These are phyloP conservation scores for Oryza meyeriana DNA, from an alignment of 176 grass and related monocot genomes.

Conservation along the genomic window DNA sequence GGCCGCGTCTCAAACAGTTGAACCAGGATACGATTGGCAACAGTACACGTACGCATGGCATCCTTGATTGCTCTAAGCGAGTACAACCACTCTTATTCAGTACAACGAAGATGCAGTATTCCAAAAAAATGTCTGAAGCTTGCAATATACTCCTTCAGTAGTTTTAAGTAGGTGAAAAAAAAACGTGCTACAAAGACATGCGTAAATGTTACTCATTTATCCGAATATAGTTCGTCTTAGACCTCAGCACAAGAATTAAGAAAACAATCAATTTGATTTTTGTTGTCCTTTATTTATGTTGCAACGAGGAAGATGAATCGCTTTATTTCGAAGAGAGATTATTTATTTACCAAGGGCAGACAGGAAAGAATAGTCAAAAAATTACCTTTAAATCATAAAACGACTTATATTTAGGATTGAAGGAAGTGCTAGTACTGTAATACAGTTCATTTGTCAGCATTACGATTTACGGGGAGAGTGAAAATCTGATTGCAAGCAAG, in stretches of 20 bases:
- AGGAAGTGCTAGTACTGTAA: too few species aligned
- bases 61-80: not conserved
- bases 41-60: not conserved
- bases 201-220: not conserved
- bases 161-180: not conserved
- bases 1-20: not conserved
- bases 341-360: too few species aligned
- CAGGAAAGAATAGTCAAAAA: too few species aligned
- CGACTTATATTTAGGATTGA: too few species aligned
- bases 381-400: too few species aligned
- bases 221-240: too few species aligned
- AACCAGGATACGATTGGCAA: not conserved
- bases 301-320: too few species aligned
- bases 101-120: not conserved
- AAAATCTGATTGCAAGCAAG: not conserved
- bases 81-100: not conserved
- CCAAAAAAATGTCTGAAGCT: not conserved
- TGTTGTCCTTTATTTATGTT: too few species aligned
- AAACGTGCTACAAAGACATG: not conserved
- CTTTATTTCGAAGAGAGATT: too few species aligned
- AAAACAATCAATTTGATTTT: too few species aligned
- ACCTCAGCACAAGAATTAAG: too few species aligned
- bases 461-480: not conserved
- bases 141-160: not conserved
- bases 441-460: too few species aligned